Conservation (phyloP, 345 rosid species). For the Lagerstroemia speciosa region DNA sequence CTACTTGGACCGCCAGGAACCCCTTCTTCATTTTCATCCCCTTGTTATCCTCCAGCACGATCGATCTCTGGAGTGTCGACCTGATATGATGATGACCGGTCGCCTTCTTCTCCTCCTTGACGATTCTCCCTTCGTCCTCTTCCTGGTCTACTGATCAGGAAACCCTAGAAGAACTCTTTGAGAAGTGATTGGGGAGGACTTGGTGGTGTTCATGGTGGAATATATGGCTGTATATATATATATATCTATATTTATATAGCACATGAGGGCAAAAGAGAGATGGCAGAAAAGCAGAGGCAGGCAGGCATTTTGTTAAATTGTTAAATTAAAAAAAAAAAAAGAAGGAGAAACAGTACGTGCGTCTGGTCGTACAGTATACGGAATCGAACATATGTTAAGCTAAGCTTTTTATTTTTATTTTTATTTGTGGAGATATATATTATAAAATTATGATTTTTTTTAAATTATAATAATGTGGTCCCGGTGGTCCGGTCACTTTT, state of each 20-base stretch:
- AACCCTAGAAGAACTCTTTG: neutral
- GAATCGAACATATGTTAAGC: neutral
- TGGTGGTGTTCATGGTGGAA: neutral
- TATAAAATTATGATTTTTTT: too few species aligned
- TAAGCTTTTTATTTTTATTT: too few species aligned
- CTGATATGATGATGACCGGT: neutral
- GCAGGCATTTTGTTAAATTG: neutral
- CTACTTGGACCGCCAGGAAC: constrained; percentile 37
- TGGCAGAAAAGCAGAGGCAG: neutral
- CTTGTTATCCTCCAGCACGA: constrained; percentile 16
- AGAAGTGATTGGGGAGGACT: neutral
- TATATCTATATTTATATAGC: neutral
- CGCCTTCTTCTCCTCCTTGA: constrained; percentile 2
- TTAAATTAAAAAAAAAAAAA: neutral
- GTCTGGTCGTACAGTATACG: constrained; percentile 5
- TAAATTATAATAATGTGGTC: neutral
- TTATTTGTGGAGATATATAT: too few species aligned
- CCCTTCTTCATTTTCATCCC: constrained; percentile 47
- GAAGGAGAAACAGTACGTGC: neutral
- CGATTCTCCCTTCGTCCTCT: neutral
- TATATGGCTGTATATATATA: neutral
- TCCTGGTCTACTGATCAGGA: neutral
- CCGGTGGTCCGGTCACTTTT: neutral
- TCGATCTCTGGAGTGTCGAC: neutral
- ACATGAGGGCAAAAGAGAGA: neutral